Evolutionary conservation across 2,329 filamentous ascomycete genomes (phyloP).

Genomic region (Aspergillus arachidicola): DNA sequence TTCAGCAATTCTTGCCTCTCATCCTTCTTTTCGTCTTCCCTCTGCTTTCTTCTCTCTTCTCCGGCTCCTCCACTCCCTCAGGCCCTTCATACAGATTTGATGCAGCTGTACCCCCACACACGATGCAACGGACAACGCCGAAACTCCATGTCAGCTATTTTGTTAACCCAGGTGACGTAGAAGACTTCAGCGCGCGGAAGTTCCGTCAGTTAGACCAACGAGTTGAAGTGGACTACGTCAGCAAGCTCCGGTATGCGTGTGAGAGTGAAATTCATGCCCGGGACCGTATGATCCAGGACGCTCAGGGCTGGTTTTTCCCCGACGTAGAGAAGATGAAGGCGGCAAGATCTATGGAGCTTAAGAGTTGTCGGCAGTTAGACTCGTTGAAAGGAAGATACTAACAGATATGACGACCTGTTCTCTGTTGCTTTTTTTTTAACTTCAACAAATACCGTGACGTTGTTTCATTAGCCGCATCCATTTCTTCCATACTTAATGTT

Average conservation of each 20-base stretch:
- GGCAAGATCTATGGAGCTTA: slow-evolving; percentile 65
- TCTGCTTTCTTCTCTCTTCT: slow-evolving; percentile 78
- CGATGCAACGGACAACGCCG: slow-evolving; percentile 70
- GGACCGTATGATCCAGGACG: slow-evolving; percentile 71
- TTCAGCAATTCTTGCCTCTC: slow-evolving; percentile 79
- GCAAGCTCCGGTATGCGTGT: slow-evolving; percentile 69
- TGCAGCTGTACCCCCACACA: slow-evolving; percentile 68
- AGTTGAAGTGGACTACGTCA: slow-evolving; percentile 74
- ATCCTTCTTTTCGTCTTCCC: slow-evolving; percentile 87
- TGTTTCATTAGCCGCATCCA: slow-evolving; percentile 5
- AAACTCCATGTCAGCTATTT: slow-evolving; percentile 79
- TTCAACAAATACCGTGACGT: background rate
- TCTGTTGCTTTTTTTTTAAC: background rate
- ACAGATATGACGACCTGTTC: slow-evolving; percentile 14
- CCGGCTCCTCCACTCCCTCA: slow-evolving; percentile 55
- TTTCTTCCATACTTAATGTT: slow-evolving; percentile 14
- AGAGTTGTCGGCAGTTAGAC: slow-evolving; percentile 60
- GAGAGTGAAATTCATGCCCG: slow-evolving; percentile 70
- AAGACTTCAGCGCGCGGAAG: slow-evolving; percentile 68
- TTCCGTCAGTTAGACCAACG: slow-evolving; percentile 73
- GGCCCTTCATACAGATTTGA: slow-evolving; percentile 79
- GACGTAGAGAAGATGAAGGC: slow-evolving; percentile 77
- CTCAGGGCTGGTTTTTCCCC: slow-evolving; percentile 83
- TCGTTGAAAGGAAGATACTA: slow-evolving; percentile 48
- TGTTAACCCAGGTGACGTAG: slow-evolving; percentile 76